These are phyloP conservation scores for Saccharata proteae DNA, from an alignment of 2,329 filamentous ascomycete species.

Conservation along the genomic window DNA sequence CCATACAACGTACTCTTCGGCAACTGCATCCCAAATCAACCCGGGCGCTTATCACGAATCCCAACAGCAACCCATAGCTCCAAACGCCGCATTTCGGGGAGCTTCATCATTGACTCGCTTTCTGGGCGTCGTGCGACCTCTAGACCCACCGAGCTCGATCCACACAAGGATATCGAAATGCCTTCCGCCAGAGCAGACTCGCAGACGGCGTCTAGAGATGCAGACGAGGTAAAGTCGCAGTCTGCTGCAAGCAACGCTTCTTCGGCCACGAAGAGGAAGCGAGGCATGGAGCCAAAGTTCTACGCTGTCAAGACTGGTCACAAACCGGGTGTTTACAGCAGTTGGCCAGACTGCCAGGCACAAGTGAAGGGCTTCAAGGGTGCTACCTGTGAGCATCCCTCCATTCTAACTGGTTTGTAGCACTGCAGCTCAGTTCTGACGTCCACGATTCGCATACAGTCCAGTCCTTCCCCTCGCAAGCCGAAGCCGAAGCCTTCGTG, in stretches of 20 bases:
- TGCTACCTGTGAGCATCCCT: conserved; percentile 21
- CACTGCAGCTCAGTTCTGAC: background rate
- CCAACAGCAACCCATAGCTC: no score
- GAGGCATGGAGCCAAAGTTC: conserved; percentile 40
- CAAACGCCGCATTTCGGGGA: no score
- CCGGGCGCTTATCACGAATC: no score
- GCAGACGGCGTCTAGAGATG: background rate
- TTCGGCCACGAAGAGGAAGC: conserved; percentile 44
- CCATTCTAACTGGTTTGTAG: background rate
- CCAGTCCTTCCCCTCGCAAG: conserved; percentile 62
- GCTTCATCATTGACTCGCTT: no score
- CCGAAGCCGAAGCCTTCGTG: conserved; percentile 70
- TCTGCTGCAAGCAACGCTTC: conserved; percentile 18
- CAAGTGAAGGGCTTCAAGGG: conserved; percentile 50
- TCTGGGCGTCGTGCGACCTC: no score
- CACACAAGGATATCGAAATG: no score
- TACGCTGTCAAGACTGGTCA: conserved; percentile 52
- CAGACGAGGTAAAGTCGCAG: conserved; percentile 12
- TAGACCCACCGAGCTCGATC: no score
- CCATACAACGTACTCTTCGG: no score
- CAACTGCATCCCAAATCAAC: no score
- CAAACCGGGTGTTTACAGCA: conserved; percentile 50
- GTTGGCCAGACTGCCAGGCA: conserved; percentile 49
- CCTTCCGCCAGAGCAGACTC: no score
- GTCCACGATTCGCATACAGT: conserved; percentile 36